These are phyloP conservation scores for Rachicladosporium sp. DNA, from an alignment of 2,329 filamentous ascomycete genomes.

Conservation along the genomic window DNA sequence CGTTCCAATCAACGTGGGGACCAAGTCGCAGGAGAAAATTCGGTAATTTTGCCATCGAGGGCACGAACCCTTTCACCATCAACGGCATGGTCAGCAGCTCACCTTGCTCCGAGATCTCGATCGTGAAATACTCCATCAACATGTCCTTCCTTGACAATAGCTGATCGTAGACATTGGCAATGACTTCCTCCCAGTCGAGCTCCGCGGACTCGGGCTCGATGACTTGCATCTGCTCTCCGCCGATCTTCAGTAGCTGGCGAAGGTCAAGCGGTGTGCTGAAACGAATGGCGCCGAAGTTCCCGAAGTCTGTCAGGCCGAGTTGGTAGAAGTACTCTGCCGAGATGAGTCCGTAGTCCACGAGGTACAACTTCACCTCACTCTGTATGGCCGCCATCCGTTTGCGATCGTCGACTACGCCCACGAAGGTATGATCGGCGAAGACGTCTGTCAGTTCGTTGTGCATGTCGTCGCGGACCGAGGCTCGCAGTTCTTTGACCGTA, in stretches of 20 bases:
- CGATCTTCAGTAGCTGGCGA: constrained; percentile 57
- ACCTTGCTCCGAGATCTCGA: constrained; percentile 68
- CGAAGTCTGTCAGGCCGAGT: constrained; percentile 85
- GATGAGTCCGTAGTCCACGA: constrained; percentile 83
- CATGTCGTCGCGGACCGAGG: constrained; percentile 66
- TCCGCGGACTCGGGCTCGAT: constrained; percentile 31
- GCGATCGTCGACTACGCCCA: constrained; percentile 79
- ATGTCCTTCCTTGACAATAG: constrained; percentile 70
- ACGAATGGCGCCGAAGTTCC: constrained; percentile 76
- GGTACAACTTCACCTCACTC: constrained; percentile 78
- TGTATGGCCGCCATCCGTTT: constrained; percentile 87
- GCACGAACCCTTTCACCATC: constrained; percentile 78
- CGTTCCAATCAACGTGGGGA: constrained; percentile 74
- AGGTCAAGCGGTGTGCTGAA: constrained; percentile 67
- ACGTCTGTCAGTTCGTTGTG: constrained; percentile 79
- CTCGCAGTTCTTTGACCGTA: constrained; percentile 76
- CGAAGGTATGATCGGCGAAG: constrained; percentile 79
- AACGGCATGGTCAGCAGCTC: constrained; percentile 70
- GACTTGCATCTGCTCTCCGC: constrained; percentile 51
- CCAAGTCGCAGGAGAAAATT: constrained; percentile 79
- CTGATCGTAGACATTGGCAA: constrained; percentile 52
- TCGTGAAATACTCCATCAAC: constrained; percentile 82
- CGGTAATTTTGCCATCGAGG: constrained; percentile 74
- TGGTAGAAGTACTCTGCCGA: constrained; percentile 91
- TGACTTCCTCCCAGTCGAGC: constrained; percentile 55